Conservation (phyloP, 371 early-diverging fungal species). For the Caulochytrium protostelioides region DNA sequence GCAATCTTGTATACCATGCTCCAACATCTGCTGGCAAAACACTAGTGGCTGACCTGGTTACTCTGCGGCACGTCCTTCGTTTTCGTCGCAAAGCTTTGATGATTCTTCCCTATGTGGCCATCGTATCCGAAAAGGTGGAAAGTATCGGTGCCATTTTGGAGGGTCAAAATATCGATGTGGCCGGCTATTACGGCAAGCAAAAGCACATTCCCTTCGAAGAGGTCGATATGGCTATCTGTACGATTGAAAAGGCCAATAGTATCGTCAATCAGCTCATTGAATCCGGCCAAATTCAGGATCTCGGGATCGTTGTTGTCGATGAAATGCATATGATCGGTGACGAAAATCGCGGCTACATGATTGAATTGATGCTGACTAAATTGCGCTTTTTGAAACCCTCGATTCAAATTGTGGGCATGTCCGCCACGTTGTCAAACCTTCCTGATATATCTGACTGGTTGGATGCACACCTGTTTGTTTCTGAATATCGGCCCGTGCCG, state of each 20-base stretch:
- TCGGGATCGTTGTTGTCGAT: slow-evolving; percentile 13
- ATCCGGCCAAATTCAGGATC: slow-evolving; percentile 1
- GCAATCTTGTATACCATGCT: slow-evolving; percentile 8
- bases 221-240: slow-evolving; percentile 9
- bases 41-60: slow-evolving; percentile 9
- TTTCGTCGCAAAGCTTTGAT: slow-evolving; percentile 10
- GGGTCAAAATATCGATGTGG: slow-evolving; percentile 3
- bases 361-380: slow-evolving; percentile 14
- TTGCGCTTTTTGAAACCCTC: slow-evolving; percentile 2
- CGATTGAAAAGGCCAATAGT: slow-evolving; percentile 8
- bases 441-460: slow-evolving; percentile 9
- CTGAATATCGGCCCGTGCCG: slow-evolving; percentile 11
- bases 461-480: slow-evolving; percentile 8
- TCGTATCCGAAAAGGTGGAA: slow-evolving; percentile 10
- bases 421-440: slow-evolving; percentile 13
- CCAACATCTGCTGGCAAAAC: slow-evolving; percentile 17
- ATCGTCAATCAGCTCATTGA: slow-evolving; percentile 9
- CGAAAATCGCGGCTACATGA: slow-evolving; percentile 11
- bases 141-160: slow-evolving; percentile 5
- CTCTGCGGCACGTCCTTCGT: slow-evolving; percentile 9
- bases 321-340: slow-evolving; percentile 18
- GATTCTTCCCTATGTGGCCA: slow-evolving; percentile 11
- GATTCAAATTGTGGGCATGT: slow-evolving; percentile 15
- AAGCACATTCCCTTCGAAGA: slow-evolving; percentile 7
- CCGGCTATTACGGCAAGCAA: slow-evolving; percentile 7